Evolutionary conservation across 2,329 filamentous ascomycete genomes (phyloP), one percentile per base, ranked within the genome.

Genomic region (Beauveria varroae): DNA sequence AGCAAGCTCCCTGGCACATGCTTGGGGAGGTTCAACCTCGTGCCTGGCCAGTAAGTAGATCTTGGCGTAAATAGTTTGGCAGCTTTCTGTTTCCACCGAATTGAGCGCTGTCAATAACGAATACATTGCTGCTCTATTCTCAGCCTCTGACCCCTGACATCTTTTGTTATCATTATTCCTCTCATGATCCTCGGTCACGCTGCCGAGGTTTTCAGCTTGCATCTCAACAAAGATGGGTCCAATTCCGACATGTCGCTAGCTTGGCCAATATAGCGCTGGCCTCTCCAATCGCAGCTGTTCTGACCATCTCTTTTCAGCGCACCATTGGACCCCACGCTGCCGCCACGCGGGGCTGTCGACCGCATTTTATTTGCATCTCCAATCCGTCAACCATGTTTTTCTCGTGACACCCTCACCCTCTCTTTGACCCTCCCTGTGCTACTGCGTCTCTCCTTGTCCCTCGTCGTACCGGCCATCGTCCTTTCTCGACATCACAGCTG

Each of bases 341-440:
- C 58, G 51, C 58, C 58, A 50, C 51, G 58, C 58, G 58, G 58
- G 58, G 58, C 58, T 34, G 43, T 51, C 58, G 51, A 49, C 58
- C 28, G 43, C 58, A 55, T 34, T 55, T 55, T 55, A 12, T 34
- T 51, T n/a, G 5, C 46, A 51, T 58, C 22, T 41, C 24, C 46
- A 51, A 14, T 37, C 37, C 46, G 34, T 58, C 37, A 16, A 14
- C 41, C 51, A 43, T 57, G n/a, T 41, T 57, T 57, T 57, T 51
- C 53, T 61, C 52, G 26, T 58, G 50, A 63, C 60, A 30, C 22
- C 51, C 61, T 59, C 55, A 30, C 30, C 49, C 49, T 55, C 26
- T 60, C 58, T 62, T 53, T 40, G 18, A 37, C 53, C 16, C 49
- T 22, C 22, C 44, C 30, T 3, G 12, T 24, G 34, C 30, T 18